A percentile compares a stretch with the other conserved stretches of the same genome.
phyloP scores from a whole-genome alignment of 495 filamentous ascomycete species.

The Thermothielavioides terrestris region DNA sequence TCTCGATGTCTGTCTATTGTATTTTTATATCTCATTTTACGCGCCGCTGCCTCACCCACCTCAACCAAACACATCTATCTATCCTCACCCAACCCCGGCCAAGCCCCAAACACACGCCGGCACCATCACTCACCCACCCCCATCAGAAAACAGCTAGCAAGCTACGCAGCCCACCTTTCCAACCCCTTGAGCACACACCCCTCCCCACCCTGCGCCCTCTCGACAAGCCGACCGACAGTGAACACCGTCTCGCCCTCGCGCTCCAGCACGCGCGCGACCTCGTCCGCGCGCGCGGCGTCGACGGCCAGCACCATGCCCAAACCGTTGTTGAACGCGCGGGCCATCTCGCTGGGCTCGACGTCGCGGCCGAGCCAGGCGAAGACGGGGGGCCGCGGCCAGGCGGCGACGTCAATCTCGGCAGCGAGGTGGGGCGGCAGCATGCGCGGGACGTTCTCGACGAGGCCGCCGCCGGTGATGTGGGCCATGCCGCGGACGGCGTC shows the following conservation, averaged over 20 bases:
- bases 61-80: neutral
- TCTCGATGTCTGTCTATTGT: too few relatives aligned
- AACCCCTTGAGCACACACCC: constrained; percentile 63
- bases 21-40: too few relatives aligned
- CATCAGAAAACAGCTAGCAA: neutral
- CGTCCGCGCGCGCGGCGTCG: constrained; percentile 43
- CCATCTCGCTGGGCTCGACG: constrained; percentile 71
- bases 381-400: constrained; percentile 65
- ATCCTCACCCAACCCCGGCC: neutral
- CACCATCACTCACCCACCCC: too few relatives aligned
- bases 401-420: constrained; percentile 63
- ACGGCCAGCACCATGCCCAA: constrained; percentile 89
- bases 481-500: constrained; percentile 70
- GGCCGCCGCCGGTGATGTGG: constrained; percentile 91
- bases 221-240: constrained; percentile 59
- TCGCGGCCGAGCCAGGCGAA: constrained; percentile 75
- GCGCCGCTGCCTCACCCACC: neutral
- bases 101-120: neutral
- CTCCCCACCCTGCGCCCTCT: constrained; percentile 42
- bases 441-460: constrained; percentile 85
- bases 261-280: constrained; percentile 46
- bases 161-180: constrained; percentile 52
- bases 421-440: constrained; percentile 74
- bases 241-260: constrained; percentile 67
- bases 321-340: constrained; percentile 86